These are phyloP conservation scores for Colletotrichum sp. DNA, from an alignment of 2,329 filamentous ascomycete species.

Conservation along the genomic window DNA sequence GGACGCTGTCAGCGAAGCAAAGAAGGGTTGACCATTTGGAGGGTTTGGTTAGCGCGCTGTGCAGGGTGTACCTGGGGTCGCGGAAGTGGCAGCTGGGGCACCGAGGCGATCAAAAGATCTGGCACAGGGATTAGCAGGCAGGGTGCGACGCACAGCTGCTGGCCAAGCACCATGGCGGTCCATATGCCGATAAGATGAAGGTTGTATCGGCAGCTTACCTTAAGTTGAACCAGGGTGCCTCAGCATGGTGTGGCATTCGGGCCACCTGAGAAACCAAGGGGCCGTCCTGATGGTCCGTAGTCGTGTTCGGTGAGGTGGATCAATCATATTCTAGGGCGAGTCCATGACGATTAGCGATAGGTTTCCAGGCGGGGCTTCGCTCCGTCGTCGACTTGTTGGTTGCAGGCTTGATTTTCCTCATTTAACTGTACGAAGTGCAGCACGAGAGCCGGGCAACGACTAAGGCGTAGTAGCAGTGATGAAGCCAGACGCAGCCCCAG, in stretches of 20 bases:
- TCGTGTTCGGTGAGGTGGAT: constrained; percentile 4
- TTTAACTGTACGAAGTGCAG: not conserved
- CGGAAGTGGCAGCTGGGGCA: not conserved
- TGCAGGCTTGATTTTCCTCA: not conserved
- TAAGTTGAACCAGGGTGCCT: not conserved
- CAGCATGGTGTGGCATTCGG: not conserved
- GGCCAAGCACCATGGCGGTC: not conserved
- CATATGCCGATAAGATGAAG: not conserved
- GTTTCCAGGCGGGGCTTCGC: not conserved
- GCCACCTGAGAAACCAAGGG: constrained; percentile 3
- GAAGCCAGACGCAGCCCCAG: not conserved
- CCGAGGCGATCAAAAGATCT: not conserved
- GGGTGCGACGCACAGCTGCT: not conserved
- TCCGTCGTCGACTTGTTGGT: not conserved
- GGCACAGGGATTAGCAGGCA: not conserved
- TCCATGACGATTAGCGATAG: not conserved
- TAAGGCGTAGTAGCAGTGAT: not conserved
- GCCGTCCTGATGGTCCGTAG: not conserved
- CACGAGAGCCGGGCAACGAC: not conserved
- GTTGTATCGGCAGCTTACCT: not conserved
- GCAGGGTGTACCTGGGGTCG: not conserved
- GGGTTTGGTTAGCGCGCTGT: not conserved
- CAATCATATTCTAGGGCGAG: not conserved
- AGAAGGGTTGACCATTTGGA: not conserved
- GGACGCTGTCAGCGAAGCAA: not conserved